Percentiles rank a stretch among this genome's conserved stretches.
Evolutionary conservation across 2,329 filamentous ascomycete genomes (phyloP).

Genomic region (Fusarium sulawesiense): DNA sequence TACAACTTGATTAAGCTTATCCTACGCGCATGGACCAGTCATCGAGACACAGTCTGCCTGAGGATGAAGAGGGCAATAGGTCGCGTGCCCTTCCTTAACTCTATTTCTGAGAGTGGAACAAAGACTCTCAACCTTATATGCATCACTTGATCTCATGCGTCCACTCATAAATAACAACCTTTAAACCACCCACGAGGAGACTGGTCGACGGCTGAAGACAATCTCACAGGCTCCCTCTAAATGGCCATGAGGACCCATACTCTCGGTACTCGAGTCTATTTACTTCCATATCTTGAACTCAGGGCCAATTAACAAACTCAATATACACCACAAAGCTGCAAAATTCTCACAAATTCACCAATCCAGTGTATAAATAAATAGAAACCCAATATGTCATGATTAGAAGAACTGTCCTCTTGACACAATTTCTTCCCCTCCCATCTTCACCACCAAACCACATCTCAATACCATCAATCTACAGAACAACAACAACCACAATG

Average conservation of each 20-base stretch:
- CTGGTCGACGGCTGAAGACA: neutral
- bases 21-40: neutral
- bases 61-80: neutral
- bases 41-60: neutral
- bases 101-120: neutral
- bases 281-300: neutral
- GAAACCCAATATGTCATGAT: neutral
- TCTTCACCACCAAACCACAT: neutral
- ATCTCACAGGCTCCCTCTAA: neutral
- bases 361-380: neutral
- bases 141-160: neutral
- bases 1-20: neutral
- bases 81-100: neutral
- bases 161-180: neutral
- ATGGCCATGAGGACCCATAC: neutral
- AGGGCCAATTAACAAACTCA: neutral
- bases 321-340: neutral
- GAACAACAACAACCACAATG: neutral
- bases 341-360: neutral
- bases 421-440: neutral
- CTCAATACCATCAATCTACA: neutral
- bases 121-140: neutral
- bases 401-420: neutral
- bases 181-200: neutral
- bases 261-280: neutral